Evolutionary conservation across 1,284 basidiomycete genomes (phyloP), one percentile per base, ranked within the genome.

Genomic region (Mycosarcoma mackinlayi): DNA sequence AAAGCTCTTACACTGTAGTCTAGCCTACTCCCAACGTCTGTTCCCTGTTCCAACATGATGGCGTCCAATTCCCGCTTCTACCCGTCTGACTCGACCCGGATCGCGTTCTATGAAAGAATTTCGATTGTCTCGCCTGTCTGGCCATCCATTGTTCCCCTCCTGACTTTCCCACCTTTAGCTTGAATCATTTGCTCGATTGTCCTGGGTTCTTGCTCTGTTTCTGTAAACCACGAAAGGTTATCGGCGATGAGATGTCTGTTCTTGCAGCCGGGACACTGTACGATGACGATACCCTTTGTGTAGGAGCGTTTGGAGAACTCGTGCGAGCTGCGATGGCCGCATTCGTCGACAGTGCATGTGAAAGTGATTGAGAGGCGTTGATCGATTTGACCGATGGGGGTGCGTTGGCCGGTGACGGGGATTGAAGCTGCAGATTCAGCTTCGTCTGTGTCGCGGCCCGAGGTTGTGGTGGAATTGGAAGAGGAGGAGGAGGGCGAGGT

Each of bases 211-310:
- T 61, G 50, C n/a, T 66, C 39, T 3, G 45, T 55, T 30, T 81
- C 63, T 16, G 71, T 78, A 44, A 82, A 82, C 80, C 80, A 82
- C 14, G 65, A 71, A 19, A 82, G 66, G 39, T 82, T 77, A 50
- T 82, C 80, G 1, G 80, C 80, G 37, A 82, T 82, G n/a, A 82
- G 48, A 44, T 82, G 80, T 13, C 93, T 85, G 79, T 92, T 93
- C 78, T 92, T 89, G 84, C 95, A 98, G 16, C 88, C 88, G 1
- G 94, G 93, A 84, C 95, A 98, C 80, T 95, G 88, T 0, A 97
- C 88, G 28, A 98, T 86, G 1, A 98, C 94, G 53, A 98, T 91
- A 0, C 95, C 95, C 44, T 87, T 88, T 76, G 90, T 87, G 83
- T 98, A 98, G 25, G 91, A 88, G 31, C 88, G 86, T 80, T 89